phyloP scores from a whole-genome alignment of 306 rosid species.

The Castanopsis chinensis region DNA sequence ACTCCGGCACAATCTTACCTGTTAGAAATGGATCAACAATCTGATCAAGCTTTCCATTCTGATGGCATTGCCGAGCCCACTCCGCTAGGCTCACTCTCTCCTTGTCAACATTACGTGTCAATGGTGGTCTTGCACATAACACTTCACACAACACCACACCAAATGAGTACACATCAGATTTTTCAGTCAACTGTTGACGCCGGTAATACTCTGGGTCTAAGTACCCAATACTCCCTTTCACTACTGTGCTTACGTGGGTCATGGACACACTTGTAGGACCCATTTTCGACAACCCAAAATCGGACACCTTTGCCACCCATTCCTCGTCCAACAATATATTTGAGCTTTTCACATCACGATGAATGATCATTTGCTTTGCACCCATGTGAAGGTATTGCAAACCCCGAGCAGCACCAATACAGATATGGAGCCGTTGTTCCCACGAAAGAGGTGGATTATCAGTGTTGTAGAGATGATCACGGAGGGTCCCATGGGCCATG shows the following conservation, averaged over 20 bases:
- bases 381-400: conserved; percentile 18
- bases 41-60: neutral
- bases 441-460: neutral
- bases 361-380: neutral
- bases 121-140: neutral
- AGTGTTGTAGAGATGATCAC: no score
- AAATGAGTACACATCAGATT: no score
- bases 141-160: no score
- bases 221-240: conserved; percentile 32
- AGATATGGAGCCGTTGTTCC: conserved; percentile 5
- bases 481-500: no score
- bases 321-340: conserved; percentile 21
- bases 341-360: conserved; percentile 25
- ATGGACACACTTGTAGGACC: neutral
- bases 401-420: neutral
- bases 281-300: conserved; percentile 28
- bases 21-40: conserved; percentile 11
- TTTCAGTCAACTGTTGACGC: neutral
- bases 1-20: conserved; percentile 9
- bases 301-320: conserved; percentile 28
- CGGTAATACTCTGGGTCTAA: conserved; percentile 28
- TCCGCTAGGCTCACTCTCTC: conserved; percentile 11
- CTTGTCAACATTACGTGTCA: neutral
- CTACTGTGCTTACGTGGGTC: conserved; percentile 28
- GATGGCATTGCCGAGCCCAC: conserved; percentile 9